These are phyloP conservation scores for Madurella fahalii DNA, from an alignment of 2,329 filamentous ascomycete species.

Conservation along the genomic window DNA sequence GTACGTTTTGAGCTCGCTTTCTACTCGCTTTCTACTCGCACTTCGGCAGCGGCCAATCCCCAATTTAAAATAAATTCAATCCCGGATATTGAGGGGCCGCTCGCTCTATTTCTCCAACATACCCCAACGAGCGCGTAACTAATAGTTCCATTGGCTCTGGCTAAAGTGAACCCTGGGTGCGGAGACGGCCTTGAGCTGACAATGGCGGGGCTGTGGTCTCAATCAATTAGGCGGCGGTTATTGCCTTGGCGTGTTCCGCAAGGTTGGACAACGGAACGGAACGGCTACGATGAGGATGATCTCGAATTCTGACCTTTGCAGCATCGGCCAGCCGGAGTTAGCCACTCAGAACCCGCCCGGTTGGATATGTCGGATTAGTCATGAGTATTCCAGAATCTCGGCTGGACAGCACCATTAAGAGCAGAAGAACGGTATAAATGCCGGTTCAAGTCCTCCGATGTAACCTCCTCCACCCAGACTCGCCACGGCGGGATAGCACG, in stretches of 20 bases:
- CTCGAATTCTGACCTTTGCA: no score
- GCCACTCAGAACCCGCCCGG: no score
- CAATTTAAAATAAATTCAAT: constrained; percentile 3
- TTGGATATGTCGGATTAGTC: no score
- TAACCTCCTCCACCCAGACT: no score
- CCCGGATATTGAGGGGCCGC: constrained; percentile 19
- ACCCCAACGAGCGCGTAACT: background rate
- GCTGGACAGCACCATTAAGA: no score
- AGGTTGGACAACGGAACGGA: constrained; percentile 7
- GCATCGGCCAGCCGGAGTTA: no score
- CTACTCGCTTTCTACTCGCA: background rate
- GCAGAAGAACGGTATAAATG: no score
- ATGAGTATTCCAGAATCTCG: no score
- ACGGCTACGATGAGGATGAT: no score
- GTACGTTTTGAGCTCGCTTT: background rate
- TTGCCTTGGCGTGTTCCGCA: constrained; percentile 21
- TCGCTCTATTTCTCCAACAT: background rate
- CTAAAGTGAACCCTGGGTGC: constrained; percentile 5
- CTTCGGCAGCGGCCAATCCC: background rate
- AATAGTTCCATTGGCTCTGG: constrained; percentile 8
- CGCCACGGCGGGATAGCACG: no score
- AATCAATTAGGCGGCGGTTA: constrained; percentile 17
- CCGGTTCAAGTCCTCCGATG: no score
- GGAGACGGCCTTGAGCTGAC: background rate
- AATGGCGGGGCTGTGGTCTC: background rate